Percentiles rank a stretch among this genome's conserved stretches.
Conservation (phyloP, 2,329 filamentous ascomycete species). For the Phialophora chinensis region DNA sequence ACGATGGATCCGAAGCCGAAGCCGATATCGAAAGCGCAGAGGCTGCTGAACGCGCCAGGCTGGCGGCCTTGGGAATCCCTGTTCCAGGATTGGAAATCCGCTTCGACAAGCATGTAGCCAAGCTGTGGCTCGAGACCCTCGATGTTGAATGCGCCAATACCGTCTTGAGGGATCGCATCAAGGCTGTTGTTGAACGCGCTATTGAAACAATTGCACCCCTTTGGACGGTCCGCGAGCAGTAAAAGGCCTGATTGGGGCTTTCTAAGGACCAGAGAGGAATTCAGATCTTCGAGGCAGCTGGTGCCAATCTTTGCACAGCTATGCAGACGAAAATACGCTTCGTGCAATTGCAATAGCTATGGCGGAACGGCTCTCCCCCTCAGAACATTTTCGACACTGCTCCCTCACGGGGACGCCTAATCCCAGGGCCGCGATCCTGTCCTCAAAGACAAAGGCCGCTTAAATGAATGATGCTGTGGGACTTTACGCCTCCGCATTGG, state of each 20-base stretch:
- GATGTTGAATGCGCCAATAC: slow-evolving; percentile 85
- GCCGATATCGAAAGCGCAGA: slow-evolving; percentile 61
- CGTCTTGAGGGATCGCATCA: slow-evolving; percentile 80
- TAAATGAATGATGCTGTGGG: not conserved
- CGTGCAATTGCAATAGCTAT: not conserved
- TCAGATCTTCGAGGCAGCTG: not conserved
- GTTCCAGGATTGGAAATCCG: slow-evolving; percentile 87
- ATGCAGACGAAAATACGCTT: not conserved
- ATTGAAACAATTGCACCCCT: slow-evolving; percentile 84
- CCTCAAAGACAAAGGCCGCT: not conserved
- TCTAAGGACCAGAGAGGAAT: not conserved
- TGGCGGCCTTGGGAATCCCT: slow-evolving; percentile 84
- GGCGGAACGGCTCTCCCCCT: too few species aligned
- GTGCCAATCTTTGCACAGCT: not conserved
- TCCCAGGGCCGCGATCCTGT: not conserved
- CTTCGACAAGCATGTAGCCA: slow-evolving; percentile 85
- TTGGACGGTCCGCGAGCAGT: slow-evolving; percentile 44
- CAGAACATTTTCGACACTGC: not conserved
- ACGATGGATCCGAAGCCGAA: slow-evolving; percentile 51
- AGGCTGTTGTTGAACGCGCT: slow-evolving; percentile 86
- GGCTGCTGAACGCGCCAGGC: slow-evolving; percentile 72
- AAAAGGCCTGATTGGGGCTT: slow-evolving; percentile 10
- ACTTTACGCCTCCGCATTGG: not conserved
- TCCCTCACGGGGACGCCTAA: not conserved
- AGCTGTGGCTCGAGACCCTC: slow-evolving; percentile 88